Evolutionary conservation across 768 basidiomycete species (phyloP).

Genomic region (Mycena galericulata): DNA sequence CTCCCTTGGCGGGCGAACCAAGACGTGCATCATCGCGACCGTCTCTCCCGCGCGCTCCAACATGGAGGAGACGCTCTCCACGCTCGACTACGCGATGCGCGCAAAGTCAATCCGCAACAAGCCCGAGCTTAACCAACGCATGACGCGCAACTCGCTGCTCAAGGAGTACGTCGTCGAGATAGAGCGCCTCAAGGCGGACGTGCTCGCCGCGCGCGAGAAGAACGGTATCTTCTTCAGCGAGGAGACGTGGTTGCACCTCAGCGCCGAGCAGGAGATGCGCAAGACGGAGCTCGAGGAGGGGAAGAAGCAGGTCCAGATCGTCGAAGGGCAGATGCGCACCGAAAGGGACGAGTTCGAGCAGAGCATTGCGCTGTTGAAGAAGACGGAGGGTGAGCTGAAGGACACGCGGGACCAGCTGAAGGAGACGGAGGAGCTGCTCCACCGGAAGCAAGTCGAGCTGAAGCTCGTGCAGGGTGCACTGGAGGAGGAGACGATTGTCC

Average conservation of each 20-base stretch:
- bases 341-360: conserved; percentile 94
- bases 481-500: conserved; percentile 84
- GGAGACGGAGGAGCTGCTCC: conserved; percentile 64
- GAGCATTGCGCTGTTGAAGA: conserved; percentile 81
- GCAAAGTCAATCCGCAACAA: conserved; percentile 97
- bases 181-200: conserved; percentile 90
- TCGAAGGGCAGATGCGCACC: conserved; percentile 83
- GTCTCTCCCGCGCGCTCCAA: conserved; percentile 94
- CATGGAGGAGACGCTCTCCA: conserved; percentile 97
- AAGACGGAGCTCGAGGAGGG: conserved; percentile 87
- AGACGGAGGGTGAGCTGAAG: conserved; percentile 81
- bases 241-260: conserved; percentile 90
- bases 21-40: conserved; percentile 98
- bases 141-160: conserved; percentile 91
- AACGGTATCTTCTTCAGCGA: conserved; percentile 95
- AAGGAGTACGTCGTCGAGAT: conserved; percentile 96
- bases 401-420: conserved; percentile 68
- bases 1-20: conserved; percentile 96
- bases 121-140: conserved; percentile 94
- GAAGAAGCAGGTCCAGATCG: conserved; percentile 82
- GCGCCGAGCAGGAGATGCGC: conserved; percentile 77
- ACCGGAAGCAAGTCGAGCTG: conserved; percentile 68
- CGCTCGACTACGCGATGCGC: conserved; percentile 94
- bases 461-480: conserved; percentile 67
- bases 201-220: conserved; percentile 93